These are phyloP conservation scores for Microsporum canis DNA, from an alignment of 2,329 filamentous ascomycete species.

Conservation along the genomic window DNA sequence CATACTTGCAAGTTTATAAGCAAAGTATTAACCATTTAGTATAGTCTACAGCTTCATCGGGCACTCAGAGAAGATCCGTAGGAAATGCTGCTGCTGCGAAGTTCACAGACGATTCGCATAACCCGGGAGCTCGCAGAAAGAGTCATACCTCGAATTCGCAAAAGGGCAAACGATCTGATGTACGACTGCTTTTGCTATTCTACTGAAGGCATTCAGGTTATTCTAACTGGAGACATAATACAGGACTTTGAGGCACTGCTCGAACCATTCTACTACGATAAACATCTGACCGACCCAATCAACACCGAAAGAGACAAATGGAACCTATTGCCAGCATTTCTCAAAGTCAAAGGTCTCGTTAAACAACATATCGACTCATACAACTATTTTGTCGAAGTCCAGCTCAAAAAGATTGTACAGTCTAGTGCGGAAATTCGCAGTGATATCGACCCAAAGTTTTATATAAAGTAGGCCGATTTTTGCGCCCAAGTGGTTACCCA, in stretches of 20 bases:
- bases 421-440: constrained; percentile 81
- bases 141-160: background rate
- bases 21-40: background rate
- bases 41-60: background rate
- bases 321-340: constrained; percentile 90
- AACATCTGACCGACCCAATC: constrained; percentile 57
- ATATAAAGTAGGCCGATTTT: constrained; percentile 51
- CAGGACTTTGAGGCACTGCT: constrained; percentile 51
- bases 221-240: background rate
- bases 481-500: background rate
- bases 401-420: constrained; percentile 92
- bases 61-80: background rate
- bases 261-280: constrained; percentile 59
- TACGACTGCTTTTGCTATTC: background rate
- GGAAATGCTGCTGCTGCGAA: background rate
- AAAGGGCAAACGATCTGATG: constrained; percentile 7
- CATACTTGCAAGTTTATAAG: background rate
- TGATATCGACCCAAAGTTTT: constrained; percentile 87
- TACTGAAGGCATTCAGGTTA: background rate
- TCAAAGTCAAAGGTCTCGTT: constrained; percentile 92
- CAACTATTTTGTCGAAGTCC: constrained; percentile 94
- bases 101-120: background rate
- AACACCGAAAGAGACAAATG: constrained; percentile 76
- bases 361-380: constrained; percentile 99
- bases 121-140: background rate